Percentiles rank a stretch among this genome's conserved stretches.
Conservation (phyloP, 805 yeast genomes). For the Clavispora asparagi region DNA sequence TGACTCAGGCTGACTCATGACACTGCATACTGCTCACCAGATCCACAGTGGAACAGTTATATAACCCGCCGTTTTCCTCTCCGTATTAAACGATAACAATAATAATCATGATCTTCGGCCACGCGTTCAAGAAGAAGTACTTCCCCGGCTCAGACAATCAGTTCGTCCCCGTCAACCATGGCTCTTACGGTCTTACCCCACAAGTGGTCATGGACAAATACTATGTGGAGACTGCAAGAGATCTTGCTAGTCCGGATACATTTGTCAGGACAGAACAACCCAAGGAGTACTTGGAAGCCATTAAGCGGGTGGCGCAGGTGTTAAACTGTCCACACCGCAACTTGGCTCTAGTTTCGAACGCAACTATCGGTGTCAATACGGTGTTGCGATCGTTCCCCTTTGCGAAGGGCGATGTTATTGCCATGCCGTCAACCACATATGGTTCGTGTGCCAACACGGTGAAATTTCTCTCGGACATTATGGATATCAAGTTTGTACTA, state of each 20-base stretch:
- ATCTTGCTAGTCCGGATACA: slow-evolving; percentile 42
- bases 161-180: slow-evolving; percentile 53
- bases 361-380: slow-evolving; percentile 56
- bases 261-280: slow-evolving; percentile 27
- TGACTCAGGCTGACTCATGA: no score
- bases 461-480: slow-evolving; percentile 29
- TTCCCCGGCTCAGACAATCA: slow-evolving; percentile 39
- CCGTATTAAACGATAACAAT: no score
- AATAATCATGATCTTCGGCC: slow-evolving; percentile 39
- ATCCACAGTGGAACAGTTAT: no score
- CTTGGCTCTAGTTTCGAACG: slow-evolving; percentile 53
- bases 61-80: no score
- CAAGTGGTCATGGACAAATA: slow-evolving; percentile 27
- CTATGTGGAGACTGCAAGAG: slow-evolving; percentile 10
- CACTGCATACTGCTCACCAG: no score
- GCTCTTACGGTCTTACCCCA: slow-evolving; percentile 59
- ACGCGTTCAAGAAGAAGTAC: slow-evolving; percentile 40
- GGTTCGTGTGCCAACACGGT: slow-evolving; percentile 52
- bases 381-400: slow-evolving; percentile 52
- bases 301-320: slow-evolving; percentile 34
- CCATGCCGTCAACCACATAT: slow-evolving; percentile 47
- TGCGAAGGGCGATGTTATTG: slow-evolving; percentile 45
- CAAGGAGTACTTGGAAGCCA: slow-evolving; percentile 25
- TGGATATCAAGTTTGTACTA: slow-evolving; percentile 21
- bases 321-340: slow-evolving; percentile 43